Percentiles rank a stretch among this genome's conserved stretches.
phyloP scores from a whole-genome alignment of 192 early-diverging fungal genomes.

The Cladochytrium replicatum region DNA sequence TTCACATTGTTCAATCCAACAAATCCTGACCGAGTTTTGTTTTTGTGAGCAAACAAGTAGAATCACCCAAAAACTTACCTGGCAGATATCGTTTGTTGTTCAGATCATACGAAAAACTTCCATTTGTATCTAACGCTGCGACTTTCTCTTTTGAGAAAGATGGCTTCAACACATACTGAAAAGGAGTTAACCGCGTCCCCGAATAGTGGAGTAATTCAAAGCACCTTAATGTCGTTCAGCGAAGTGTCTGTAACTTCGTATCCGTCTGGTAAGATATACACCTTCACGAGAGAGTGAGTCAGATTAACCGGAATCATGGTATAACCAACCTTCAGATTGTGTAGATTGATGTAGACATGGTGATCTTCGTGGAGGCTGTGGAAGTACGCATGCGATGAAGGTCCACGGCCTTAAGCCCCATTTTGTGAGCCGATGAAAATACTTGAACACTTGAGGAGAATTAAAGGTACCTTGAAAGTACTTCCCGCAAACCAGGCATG shows the following conservation, averaged over 20 bases:
- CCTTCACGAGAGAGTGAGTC: constrained; percentile 21
- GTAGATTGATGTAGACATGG: constrained; percentile 89
- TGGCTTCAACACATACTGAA: constrained; percentile 75
- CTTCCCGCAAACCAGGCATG: constrained; percentile 92
- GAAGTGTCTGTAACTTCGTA: constrained; percentile 83
- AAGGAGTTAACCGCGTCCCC: background rate
- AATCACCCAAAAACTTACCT: constrained; percentile 31
- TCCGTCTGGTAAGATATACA: constrained; percentile 86
- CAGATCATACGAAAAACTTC: constrained; percentile 62
- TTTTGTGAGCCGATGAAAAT: background rate
- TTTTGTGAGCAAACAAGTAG: background rate
- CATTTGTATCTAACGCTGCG: constrained; percentile 49
- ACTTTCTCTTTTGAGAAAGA: constrained; percentile 63
- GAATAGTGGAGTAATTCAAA: background rate
- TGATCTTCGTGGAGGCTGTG: constrained; percentile 92
- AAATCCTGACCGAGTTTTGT: constrained; percentile 47
- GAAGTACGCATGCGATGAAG: constrained; percentile 85
- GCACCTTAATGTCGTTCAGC: constrained; percentile 84
- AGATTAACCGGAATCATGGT: background rate
- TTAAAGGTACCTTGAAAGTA: constrained; percentile 70
- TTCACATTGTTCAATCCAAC: constrained; percentile 93
- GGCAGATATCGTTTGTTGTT: constrained; percentile 75
- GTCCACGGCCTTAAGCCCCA: constrained; percentile 59
- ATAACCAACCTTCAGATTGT: constrained; percentile 53
- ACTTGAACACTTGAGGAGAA: background rate